These are phyloP conservation scores for Fusarium denticulatum DNA, from an alignment of 2,329 filamentous ascomycete genomes.

Conservation along the genomic window DNA sequence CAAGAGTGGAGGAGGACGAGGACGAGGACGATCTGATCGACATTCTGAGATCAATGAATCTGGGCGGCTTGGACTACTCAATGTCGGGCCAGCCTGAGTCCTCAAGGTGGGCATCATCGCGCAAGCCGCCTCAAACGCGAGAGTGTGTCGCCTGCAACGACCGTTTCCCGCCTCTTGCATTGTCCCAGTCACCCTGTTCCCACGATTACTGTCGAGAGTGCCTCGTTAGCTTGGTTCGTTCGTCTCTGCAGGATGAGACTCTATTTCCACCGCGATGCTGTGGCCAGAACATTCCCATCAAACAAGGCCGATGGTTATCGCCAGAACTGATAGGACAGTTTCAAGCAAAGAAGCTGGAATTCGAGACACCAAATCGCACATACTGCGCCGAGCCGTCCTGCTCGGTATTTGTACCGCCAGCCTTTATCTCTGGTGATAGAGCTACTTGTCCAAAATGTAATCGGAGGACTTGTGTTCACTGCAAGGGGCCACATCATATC, in stretches of 20 bases:
- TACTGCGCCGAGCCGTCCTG: constrained; percentile 61
- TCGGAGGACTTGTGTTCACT: constrained; percentile 58
- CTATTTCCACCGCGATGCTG: constrained; percentile 68
- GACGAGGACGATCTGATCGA: not conserved
- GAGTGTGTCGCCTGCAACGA: not conserved
- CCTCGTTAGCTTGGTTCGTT: constrained; percentile 54
- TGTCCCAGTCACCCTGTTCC: constrained; percentile 44
- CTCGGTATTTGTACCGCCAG: constrained; percentile 56
- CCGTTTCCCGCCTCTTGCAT: too few relatives aligned
- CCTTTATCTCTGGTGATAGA: constrained; percentile 44
- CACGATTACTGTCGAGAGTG: constrained; percentile 65
- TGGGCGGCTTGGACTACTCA: not conserved
- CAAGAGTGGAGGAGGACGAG: not conserved
- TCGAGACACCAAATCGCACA: constrained; percentile 56
- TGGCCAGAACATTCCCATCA: constrained; percentile 51
- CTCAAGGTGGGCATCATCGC: not conserved
- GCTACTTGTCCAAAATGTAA: constrained; percentile 57
- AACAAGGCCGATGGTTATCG: constrained; percentile 48
- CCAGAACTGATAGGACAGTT: constrained; percentile 50
- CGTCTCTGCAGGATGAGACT: constrained; percentile 58
- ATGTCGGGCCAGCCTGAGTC: not conserved
- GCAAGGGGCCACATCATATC: constrained; percentile 57
- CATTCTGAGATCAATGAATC: not conserved
- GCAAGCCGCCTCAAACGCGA: not conserved
- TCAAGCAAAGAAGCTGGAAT: constrained; percentile 59